A percentile compares a stretch with the other conserved stretches of the same genome.
Evolutionary conservation across 352 stramenopile species (phyloP).

Genomic region (Globisporangium cederbergense): DNA sequence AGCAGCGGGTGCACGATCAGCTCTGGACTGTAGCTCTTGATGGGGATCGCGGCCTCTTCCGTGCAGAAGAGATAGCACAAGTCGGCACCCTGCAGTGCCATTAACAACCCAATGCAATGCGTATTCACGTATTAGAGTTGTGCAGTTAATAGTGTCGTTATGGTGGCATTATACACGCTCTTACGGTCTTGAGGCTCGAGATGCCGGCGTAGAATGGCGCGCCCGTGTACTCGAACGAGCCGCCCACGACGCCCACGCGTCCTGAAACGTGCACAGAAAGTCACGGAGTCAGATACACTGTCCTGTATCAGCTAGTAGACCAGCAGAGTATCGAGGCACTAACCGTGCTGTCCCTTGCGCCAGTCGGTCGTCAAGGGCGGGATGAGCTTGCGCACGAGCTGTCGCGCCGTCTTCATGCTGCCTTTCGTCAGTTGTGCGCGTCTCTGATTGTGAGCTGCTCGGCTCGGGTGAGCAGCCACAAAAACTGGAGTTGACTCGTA

Average conservation of each 20-base stretch:
- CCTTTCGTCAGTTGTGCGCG: slow-evolving; percentile 1
- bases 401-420: slow-evolving; percentile 6
- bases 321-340: background rate
- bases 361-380: slow-evolving; percentile 57
- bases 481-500: too few relatives aligned
- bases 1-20: slow-evolving; percentile 92
- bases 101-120: background rate
- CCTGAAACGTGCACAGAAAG: slow-evolving; percentile 25
- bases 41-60: slow-evolving; percentile 90
- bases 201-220: slow-evolving; percentile 96
- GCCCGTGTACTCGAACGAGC: slow-evolving; percentile 96
- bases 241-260: slow-evolving; percentile 92
- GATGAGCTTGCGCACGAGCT: slow-evolving; percentile 49
- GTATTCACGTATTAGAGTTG: background rate
- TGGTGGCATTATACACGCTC: background rate
- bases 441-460: background rate
- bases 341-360: slow-evolving; percentile 79
- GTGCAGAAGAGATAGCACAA: slow-evolving; percentile 95
- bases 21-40: slow-evolving; percentile 98
- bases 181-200: slow-evolving; percentile 87
- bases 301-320: background rate
- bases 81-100: slow-evolving; percentile 83
- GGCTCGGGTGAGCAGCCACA: background rate
- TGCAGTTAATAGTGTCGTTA: background rate
- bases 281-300: slow-evolving; percentile 5